Evolutionary conservation across 2,329 filamentous ascomycete genomes (phyloP).

Genomic region (Pseudohalonectria lignicola): DNA sequence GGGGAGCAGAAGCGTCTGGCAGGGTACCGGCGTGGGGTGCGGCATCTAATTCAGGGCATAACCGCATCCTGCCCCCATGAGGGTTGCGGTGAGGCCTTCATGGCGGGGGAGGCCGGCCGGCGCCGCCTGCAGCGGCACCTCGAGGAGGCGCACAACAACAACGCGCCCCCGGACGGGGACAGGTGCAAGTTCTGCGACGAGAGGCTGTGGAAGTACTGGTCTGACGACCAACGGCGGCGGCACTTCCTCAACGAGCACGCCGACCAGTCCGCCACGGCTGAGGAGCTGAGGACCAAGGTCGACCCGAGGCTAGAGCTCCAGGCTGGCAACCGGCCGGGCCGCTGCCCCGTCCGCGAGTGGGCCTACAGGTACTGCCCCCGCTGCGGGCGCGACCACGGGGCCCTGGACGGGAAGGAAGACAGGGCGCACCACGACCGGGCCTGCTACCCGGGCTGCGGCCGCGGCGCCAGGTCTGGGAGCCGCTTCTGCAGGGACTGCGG

Average conservation of each 20-base stretch:
- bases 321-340: background rate
- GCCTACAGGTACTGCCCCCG: conserved; percentile 8
- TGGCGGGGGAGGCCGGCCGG: background rate
- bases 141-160: background rate
- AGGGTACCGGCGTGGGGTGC: background rate
- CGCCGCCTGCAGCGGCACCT: background rate
- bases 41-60: background rate
- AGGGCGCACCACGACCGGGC: conserved; percentile 8
- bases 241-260: conserved; percentile 1
- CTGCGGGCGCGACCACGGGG: conserved; percentile 8
- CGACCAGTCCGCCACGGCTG: background rate
- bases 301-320: background rate
- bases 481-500: conserved; percentile 3
- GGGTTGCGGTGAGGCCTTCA: background rate
- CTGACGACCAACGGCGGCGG: background rate
- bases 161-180: too few relatives aligned
- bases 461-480: too few relatives aligned
- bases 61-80: conserved; percentile 1
- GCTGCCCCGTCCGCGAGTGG: conserved; percentile 4
- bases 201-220: conserved; percentile 3
- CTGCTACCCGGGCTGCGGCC: conserved; percentile 5
- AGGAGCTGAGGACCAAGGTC: background rate
- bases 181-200: conserved; percentile 4
- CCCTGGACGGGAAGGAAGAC: conserved; percentile 5
- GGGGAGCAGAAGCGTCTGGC: background rate